Evolutionary conservation across 1,139 yeast genomes (phyloP).

Genomic region (Kluyveromyces marxianus): DNA sequence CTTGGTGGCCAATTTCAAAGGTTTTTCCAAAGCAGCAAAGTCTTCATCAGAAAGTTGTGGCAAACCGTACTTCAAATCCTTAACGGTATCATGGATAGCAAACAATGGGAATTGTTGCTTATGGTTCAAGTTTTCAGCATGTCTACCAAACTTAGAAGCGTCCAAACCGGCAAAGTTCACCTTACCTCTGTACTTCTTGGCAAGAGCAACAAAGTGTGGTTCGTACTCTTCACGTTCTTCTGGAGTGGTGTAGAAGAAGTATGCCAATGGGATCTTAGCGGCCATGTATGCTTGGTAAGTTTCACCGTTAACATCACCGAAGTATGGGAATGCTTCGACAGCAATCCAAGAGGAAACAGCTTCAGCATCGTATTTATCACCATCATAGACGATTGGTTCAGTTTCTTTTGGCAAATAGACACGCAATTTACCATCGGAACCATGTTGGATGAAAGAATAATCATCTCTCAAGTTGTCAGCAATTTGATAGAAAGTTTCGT

Average conservation of each 20-base stretch:
- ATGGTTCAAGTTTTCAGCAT: conserved; percentile 83
- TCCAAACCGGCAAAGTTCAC: conserved; percentile 85
- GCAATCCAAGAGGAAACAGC: conserved; percentile 49
- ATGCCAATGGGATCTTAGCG: conserved; percentile 72
- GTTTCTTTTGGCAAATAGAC: conserved; percentile 21
- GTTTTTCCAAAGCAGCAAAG: conserved; percentile 19
- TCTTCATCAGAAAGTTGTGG: conserved; percentile 38
- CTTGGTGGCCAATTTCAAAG: conserved; percentile 32
- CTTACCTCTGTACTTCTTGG: conserved; percentile 70
- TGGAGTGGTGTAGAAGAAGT: conserved; percentile 68
- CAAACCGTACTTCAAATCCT: conserved; percentile 71
- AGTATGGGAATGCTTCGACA: conserved; percentile 71
- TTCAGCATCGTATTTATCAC: conserved; percentile 32
- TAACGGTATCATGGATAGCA: conserved; percentile 67
- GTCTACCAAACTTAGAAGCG: conserved; percentile 74
- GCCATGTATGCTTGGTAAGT: conserved; percentile 72
- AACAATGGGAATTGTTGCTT: conserved; percentile 83
- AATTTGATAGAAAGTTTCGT: conserved; percentile 21
- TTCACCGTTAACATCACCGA: conserved; percentile 84
- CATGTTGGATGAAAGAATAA: conserved; percentile 46
- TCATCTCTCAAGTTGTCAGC: conserved; percentile 47
- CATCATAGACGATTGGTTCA: conserved; percentile 39
- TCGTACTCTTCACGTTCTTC: conserved; percentile 58
- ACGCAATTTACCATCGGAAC: conserved; percentile 29
- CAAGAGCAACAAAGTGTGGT: conserved; percentile 51